These are phyloP conservation scores for Erythrophleum fordii DNA, from an alignment of 306 rosid genomes.

Conservation along the genomic window DNA sequence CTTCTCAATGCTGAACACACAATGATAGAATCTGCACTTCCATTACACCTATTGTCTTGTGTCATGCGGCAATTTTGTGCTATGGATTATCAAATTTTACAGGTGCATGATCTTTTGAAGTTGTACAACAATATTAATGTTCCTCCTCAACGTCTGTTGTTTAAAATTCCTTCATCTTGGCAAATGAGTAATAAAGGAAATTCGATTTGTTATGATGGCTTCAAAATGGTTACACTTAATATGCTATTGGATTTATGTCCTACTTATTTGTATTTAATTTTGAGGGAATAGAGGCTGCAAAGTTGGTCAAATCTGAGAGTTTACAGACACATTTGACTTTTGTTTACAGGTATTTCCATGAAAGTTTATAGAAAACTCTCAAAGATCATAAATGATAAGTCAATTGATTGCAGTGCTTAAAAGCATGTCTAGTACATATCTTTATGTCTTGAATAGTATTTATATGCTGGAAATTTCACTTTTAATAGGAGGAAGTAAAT, in stretches of 20 bases:
- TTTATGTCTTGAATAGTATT: not conserved
- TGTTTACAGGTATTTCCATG: constrained; percentile 71
- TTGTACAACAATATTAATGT: constrained; percentile 65
- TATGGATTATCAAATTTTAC: constrained; percentile 43
- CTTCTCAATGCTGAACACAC: constrained; percentile 21
- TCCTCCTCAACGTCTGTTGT: constrained; percentile 77
- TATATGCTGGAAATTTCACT: not conserved
- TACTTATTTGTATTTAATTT: constrained; percentile 35
- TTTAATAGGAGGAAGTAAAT: not conserved
- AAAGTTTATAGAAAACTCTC: not conserved
- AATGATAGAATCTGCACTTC: not conserved
- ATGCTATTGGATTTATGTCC: constrained; percentile 12
- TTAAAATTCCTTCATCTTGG: constrained; percentile 98
- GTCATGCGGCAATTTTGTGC: constrained; percentile 41
- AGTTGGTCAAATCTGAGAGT: constrained; percentile 93
- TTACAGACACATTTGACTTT: constrained; percentile 95
- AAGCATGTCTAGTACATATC: not conserved
- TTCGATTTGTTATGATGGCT: constrained; percentile 5
- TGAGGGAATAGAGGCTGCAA: constrained; percentile 96
- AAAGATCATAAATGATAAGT: not conserved
- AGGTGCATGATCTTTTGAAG: constrained; percentile 92
- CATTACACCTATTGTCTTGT: not conserved
- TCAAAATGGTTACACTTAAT: constrained; percentile 23
- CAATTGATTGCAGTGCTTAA: constrained; percentile 11
- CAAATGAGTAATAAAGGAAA: constrained; percentile 64